Percentiles rank a stretch among this genome's conserved stretches.
These are phyloP conservation scores for Elongisporangium prolatum DNA, from an alignment of 352 stramenopile species.

Conservation along the genomic window DNA sequence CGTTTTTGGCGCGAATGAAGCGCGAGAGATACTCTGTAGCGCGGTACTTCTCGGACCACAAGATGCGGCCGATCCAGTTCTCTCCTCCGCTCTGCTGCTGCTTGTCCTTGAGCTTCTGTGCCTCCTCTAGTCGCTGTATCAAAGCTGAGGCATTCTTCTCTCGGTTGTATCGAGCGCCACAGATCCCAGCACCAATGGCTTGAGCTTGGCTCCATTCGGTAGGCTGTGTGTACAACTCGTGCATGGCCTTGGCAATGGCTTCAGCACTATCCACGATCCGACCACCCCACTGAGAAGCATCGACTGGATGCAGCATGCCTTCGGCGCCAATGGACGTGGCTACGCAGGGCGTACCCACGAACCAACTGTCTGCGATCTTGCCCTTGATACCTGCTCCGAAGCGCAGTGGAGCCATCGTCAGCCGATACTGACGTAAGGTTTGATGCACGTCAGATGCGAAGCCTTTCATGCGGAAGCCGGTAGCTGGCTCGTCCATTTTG, in stretches of 20 bases:
- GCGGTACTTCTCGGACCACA: slow-evolving; percentile 81
- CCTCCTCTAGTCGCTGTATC: slow-evolving; percentile 44
- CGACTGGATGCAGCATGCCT: slow-evolving; percentile 45
- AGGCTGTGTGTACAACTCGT: slow-evolving; percentile 37
- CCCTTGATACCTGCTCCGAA: slow-evolving; percentile 94
- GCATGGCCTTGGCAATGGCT: slow-evolving; percentile 40
- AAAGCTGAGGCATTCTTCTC: slow-evolving; percentile 40
- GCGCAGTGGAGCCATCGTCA: slow-evolving; percentile 87
- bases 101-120: slow-evolving; percentile 19
- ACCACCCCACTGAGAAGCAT: slow-evolving; percentile 38
- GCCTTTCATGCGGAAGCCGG: slow-evolving; percentile 73
- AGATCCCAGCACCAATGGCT: slow-evolving; percentile 21
- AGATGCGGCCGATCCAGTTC: slow-evolving; percentile 77
- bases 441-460: slow-evolving; percentile 72
- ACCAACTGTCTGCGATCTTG: slow-evolving; percentile 94
- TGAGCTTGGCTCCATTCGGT: slow-evolving; percentile 32
- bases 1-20: slow-evolving; percentile 75
- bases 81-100: slow-evolving; percentile 8
- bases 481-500: slow-evolving; percentile 41
- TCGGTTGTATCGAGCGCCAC: slow-evolving; percentile 37
- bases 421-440: slow-evolving; percentile 55
- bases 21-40: slow-evolving; percentile 84
- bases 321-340: slow-evolving; percentile 88
- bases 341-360: slow-evolving; percentile 85
- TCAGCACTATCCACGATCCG: slow-evolving; percentile 35